Evolutionary conservation across 2,329 filamentous ascomycete species (phyloP).

Genomic region (Chalara sp.): DNA sequence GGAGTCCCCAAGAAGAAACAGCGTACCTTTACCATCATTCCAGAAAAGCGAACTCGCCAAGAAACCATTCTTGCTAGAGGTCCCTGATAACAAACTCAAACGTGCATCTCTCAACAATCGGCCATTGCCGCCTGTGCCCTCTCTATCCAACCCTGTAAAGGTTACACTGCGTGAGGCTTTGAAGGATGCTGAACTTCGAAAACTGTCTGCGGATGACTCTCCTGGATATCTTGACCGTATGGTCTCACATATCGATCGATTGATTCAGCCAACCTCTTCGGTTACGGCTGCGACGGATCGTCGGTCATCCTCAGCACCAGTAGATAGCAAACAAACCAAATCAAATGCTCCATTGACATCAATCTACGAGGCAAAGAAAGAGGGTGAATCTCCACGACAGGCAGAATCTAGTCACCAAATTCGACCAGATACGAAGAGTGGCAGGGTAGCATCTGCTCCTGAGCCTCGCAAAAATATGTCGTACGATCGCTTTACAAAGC

Average conservation of each 20-base stretch:
- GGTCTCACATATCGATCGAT: constrained; percentile 50
- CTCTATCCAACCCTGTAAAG: constrained; percentile 22
- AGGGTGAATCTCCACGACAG: constrained; percentile 15
- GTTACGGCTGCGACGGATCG: constrained; percentile 22
- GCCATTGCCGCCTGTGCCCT: constrained; percentile 25
- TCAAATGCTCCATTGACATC: constrained; percentile 17
- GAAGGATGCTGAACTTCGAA: constrained; percentile 22
- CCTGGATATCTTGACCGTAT: constrained; percentile 48
- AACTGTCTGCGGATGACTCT: constrained; percentile 27
- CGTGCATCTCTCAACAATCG: constrained; percentile 16
- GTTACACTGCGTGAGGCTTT: constrained; percentile 23
- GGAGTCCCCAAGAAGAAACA: not conserved
- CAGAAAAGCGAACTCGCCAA: not conserved
- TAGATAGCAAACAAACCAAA: constrained; percentile 8
- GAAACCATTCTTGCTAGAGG: not conserved
- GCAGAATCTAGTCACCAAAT: constrained; percentile 8
- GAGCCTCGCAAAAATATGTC: constrained; percentile 14
- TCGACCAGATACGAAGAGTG: constrained; percentile 10
- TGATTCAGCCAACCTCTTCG: constrained; percentile 38
- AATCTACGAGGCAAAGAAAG: constrained; percentile 19
- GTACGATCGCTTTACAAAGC: constrained; percentile 11
- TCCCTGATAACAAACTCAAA: constrained; percentile 4
- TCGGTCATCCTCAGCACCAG: constrained; percentile 41
- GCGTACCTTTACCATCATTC: not conserved
- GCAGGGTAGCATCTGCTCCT: constrained; percentile 25